Conservation (phyloP, 139 green algal genomes). For the Chlorella sp. region DNA sequence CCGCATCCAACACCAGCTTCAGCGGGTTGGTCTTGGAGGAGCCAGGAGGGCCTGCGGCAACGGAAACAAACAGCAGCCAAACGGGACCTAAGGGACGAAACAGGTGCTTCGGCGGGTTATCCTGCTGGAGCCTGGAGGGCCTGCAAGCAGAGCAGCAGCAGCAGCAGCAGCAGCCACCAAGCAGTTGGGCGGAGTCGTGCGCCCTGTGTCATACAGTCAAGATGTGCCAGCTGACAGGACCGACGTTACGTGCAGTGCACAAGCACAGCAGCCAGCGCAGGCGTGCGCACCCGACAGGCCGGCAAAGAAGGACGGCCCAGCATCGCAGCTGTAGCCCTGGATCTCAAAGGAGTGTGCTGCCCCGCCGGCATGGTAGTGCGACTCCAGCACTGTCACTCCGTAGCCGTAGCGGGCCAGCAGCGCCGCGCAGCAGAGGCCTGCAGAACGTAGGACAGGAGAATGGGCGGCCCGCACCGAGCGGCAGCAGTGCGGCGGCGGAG, state of each 20-base stretch:
- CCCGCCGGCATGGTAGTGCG: constrained; percentile 84
- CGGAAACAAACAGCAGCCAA: no score
- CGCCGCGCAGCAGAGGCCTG: constrained; percentile 79
- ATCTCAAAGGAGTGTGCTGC: constrained; percentile 85
- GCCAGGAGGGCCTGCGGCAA: constrained; percentile 35
- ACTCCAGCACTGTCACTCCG: constrained; percentile 71
- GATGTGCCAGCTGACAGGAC: no score
- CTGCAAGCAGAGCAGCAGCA: background rate
- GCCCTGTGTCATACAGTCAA: no score
- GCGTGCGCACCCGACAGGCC: constrained; percentile 40
- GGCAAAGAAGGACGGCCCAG: constrained; percentile 84
- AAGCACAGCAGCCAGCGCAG: no score
- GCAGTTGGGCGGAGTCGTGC: no score
- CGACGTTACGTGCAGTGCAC: no score
- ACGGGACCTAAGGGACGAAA: no score
- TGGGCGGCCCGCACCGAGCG: background rate
- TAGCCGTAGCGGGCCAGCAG: constrained; percentile 89
- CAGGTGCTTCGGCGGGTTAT: no score
- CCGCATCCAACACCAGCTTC: constrained; percentile 80
- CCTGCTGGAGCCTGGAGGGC: no score
- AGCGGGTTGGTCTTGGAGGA: constrained; percentile 82
- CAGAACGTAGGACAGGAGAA: background rate
- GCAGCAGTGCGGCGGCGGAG: background rate
- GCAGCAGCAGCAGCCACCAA: background rate
- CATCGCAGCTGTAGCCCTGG: constrained; percentile 92